Evolutionary conservation across 192 early-diverging fungal genomes (phyloP), one percentile per base, ranked within the genome.

Genomic region (Gaertneriomyces sp.): DNA sequence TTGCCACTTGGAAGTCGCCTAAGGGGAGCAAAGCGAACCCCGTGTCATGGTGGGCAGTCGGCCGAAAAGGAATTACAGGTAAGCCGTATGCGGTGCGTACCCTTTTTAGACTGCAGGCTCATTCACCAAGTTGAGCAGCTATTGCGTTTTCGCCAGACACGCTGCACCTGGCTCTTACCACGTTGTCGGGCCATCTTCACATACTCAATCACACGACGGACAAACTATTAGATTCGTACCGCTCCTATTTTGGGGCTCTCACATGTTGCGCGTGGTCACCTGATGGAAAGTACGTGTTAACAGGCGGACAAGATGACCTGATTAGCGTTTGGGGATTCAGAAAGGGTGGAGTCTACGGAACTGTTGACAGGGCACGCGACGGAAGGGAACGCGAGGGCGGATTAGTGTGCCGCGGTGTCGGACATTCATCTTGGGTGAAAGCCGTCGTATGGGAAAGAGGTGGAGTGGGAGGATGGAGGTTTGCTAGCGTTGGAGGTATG

Each of bases 301-400:
- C 79, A 6, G 80, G 96, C 20, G 93, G 93, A 8, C 92, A 98
- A 64, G 94, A 98, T 74, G 93, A 98, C 68, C 65, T 96, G 10
- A 76, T 98, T 9, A 90, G 90, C 0, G 83, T 98, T 12, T 96
- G 91, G 92, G 83, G 86, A 20, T 91, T 93, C 73, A 76, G 84
- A 45, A 88, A 89, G 42, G 70, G 25, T 33, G 25, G 25, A 33
- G 25, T 33, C 25, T 33, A 33, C 25, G 25, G 25, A 33, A 33
- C 25, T 33, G 25, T 33, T 33, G 25, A 33, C 25, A 33, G 25
- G 25, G 25, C 25, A 33, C 25, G 25, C 25, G 25, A 33, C 2
- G 83, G 12, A 86, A 95, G 25, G 81, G 96, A 5, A 93, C 92
- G 4, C 78, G 96, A 6, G 93, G 93, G 69, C 90, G 92, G 64